Conservation (phyloP, 768 basidiomycete genomes). For the Hirschioporus abietinus region DNA sequence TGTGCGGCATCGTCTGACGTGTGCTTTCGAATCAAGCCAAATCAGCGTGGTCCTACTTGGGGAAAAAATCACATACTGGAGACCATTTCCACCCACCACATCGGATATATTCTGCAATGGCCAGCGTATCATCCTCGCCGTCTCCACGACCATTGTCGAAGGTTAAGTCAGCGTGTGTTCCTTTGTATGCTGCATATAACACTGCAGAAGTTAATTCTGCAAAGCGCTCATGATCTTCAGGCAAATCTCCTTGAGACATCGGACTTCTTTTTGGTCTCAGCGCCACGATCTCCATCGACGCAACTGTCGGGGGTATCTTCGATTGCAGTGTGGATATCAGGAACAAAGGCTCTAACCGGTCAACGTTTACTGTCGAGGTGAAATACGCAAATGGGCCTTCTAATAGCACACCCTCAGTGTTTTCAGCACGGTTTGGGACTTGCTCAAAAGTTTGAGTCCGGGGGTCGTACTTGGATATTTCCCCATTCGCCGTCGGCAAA, state of each 20-base stretch:
- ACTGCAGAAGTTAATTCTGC: slow-evolving; percentile 48
- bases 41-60: not conserved
- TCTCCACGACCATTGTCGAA: slow-evolving; percentile 40
- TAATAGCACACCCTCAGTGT: slow-evolving; percentile 38
- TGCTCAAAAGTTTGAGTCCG: slow-evolving; percentile 39
- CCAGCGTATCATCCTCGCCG: slow-evolving; percentile 29
- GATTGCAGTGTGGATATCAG: slow-evolving; percentile 64
- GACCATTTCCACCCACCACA: slow-evolving; percentile 84
- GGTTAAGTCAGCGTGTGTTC: slow-evolving; percentile 58
- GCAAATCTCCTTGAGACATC: slow-evolving; percentile 33
- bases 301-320: slow-evolving; percentile 31
- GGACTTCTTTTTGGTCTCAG: slow-evolving; percentile 69
- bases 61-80: slow-evolving; percentile 49
- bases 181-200: slow-evolving; percentile 72
- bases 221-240: slow-evolving; percentile 42
- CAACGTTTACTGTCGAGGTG: slow-evolving; percentile 74
- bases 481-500: slow-evolving; percentile 35
- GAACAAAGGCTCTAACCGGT: slow-evolving; percentile 81
- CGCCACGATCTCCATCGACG: slow-evolving; percentile 67
- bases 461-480: slow-evolving; percentile 61
- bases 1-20: slow-evolving; percentile 52
- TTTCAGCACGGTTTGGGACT: slow-evolving; percentile 28
- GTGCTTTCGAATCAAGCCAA: slow-evolving; percentile 6
- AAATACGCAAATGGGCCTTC: slow-evolving; percentile 86
- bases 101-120: slow-evolving; percentile 43